These are phyloP conservation scores for Canariomyces notabilis DNA, from an alignment of 2,329 filamentous ascomycete genomes.

Conservation along the genomic window DNA sequence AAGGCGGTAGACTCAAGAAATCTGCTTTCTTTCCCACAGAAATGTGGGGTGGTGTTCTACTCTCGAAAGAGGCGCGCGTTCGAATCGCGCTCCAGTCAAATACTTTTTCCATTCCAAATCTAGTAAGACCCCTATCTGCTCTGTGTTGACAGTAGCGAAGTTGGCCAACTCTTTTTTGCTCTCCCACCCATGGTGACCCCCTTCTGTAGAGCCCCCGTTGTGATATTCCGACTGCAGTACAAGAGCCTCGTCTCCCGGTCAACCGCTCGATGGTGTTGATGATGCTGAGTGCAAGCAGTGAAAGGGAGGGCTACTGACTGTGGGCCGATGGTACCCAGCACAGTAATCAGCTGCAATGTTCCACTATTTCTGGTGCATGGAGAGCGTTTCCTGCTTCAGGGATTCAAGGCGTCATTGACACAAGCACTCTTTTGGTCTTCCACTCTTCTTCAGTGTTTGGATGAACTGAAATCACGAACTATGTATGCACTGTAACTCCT, in stretches of 20 bases:
- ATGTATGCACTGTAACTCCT: too few relatives aligned
- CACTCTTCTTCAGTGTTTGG: not conserved
- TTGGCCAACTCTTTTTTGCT: not conserved
- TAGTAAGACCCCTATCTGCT: too few relatives aligned
- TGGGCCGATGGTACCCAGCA: not conserved
- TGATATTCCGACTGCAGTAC: too few relatives aligned
- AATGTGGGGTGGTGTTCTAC: conserved; percentile 20
- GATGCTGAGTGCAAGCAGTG: not conserved
- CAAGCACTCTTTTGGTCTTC: not conserved
- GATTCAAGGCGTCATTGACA: conserved; percentile 1
- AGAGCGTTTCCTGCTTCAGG: not conserved
- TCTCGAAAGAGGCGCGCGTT: conserved; percentile 27
- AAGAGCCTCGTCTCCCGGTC: too few relatives aligned
- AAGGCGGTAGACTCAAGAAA: conserved; percentile 27
- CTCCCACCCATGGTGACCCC: not conserved
- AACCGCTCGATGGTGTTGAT: too few relatives aligned
- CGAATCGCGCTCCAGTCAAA: conserved; percentile 27
- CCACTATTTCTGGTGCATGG: not conserved
- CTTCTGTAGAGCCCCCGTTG: too few relatives aligned
- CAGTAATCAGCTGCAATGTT: not conserved
- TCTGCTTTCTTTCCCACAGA: conserved; percentile 13
- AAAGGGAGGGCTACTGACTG: not conserved
- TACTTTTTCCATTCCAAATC: not conserved
- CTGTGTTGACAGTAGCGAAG: too few relatives aligned
- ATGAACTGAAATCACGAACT: not conserved